phyloP scores from a whole-genome alignment of 441 rosid species.

The Arabidopsis hybrid region DNA sequence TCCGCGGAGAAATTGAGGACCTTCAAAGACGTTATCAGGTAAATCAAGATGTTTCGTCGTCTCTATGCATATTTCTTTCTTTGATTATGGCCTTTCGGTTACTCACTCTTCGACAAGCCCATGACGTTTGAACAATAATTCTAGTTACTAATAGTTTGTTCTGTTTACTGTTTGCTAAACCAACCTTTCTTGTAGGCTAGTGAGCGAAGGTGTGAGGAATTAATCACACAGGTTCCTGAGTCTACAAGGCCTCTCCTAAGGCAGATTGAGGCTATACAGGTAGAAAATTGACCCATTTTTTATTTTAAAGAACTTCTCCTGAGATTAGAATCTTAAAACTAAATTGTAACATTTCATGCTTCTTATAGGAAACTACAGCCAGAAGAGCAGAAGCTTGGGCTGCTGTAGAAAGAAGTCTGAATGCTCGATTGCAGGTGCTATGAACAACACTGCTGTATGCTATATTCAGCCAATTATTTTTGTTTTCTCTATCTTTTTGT shows the following conservation, averaged over 20 bases:
- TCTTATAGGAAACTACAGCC: slow-evolving; percentile 80
- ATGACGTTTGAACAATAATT: slow-evolving; percentile 11
- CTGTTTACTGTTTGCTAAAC: slow-evolving; percentile 17
- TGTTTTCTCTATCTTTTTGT: slow-evolving; percentile 31
- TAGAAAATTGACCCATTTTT: slow-evolving; percentile 40
- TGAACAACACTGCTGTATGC: slow-evolving; percentile 27
- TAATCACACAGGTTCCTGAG: slow-evolving; percentile 95
- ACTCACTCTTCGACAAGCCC: no score
- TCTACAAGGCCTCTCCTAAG: slow-evolving; percentile 97
- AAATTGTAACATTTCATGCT: slow-evolving; percentile 33
- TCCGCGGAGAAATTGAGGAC: slow-evolving; percentile 82
- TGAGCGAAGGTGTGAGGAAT: slow-evolving; percentile 99
- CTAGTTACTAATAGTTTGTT: slow-evolving; percentile 10
- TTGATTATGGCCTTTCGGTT: slow-evolving; percentile 8
- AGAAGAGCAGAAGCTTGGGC: slow-evolving; percentile 97
- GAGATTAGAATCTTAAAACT: background rate
- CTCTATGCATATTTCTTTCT: slow-evolving; percentile 8
- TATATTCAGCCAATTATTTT: slow-evolving; percentile 15
- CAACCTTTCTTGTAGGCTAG: slow-evolving; percentile 66
- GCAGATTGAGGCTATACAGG: slow-evolving; percentile 99
- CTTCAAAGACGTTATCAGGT: slow-evolving; percentile 96
- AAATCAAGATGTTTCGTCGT: slow-evolving; percentile 35
- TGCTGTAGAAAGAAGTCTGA: slow-evolving; percentile 93
- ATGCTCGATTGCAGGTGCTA: slow-evolving; percentile 86
- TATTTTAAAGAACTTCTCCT: slow-evolving; percentile 17